phyloP scores from a whole-genome alignment of 1,284 basidiomycete genomes.

The Inonotus obliquus region DNA sequence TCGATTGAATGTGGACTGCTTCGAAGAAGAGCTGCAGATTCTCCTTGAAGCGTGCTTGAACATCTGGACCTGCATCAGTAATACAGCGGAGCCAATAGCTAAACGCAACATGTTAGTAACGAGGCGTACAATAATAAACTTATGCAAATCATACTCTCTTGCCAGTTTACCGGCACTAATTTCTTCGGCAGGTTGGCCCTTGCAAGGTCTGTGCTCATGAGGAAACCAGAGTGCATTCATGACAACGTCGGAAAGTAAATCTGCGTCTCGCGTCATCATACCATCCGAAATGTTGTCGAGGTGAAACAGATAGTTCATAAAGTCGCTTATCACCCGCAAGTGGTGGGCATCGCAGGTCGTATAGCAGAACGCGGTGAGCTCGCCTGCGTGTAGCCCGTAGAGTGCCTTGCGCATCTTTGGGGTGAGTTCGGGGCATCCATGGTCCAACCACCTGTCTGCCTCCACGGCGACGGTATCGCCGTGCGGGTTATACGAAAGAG shows the following conservation, averaged over 20 bases:
- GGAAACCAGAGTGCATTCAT: constrained; percentile 37
- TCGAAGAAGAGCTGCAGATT: constrained; percentile 35
- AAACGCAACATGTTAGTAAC: background rate
- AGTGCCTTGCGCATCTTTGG: constrained; percentile 46
- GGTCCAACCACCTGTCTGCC: constrained; percentile 54
- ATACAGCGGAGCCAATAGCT: constrained; percentile 36
- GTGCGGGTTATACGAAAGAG: constrained; percentile 45
- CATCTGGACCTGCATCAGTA: constrained; percentile 24
- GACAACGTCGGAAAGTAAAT: constrained; percentile 30
- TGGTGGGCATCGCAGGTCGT: constrained; percentile 45
- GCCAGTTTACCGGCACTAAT: constrained; percentile 28
- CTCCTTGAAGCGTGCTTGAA: constrained; percentile 32
- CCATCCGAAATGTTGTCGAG: constrained; percentile 37
- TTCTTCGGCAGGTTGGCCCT: constrained; percentile 21
- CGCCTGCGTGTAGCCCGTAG: constrained; percentile 57
- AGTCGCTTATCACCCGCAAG: constrained; percentile 51
- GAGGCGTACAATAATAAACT: background rate
- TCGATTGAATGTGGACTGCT: constrained; percentile 33
- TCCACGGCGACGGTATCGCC: constrained; percentile 51
- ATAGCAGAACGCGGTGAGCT: constrained; percentile 64
- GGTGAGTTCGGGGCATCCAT: constrained; percentile 43
- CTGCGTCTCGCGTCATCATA: constrained; percentile 29
- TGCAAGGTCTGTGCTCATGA: constrained; percentile 28
- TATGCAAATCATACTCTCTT: constrained; percentile 27
- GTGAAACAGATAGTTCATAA: constrained; percentile 37